Evolutionary conservation across 495 filamentous ascomycete species (phyloP), one percentile per base, ranked within the genome.

Genomic region (Aspergillus cavernicola): DNA sequence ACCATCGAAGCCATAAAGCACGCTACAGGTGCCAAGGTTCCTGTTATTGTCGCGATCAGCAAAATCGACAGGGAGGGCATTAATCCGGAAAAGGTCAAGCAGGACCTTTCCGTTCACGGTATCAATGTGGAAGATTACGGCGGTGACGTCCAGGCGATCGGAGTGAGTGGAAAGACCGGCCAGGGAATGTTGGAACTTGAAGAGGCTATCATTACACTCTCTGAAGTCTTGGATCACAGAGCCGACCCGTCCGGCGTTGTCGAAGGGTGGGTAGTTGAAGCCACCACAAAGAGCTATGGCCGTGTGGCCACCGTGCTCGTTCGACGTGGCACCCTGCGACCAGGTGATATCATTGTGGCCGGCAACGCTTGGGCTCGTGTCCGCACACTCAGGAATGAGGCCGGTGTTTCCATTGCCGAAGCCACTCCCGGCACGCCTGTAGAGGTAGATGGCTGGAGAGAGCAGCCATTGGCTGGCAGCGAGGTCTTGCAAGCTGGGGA

Each of bases 1-100:
- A 99, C 95, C 1, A 77, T 97, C 9, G 95, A 99, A 68, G 92
- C 93, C 11, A 87, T 99, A 65, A 96, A 93, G 62, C 93, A 97
- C 60, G 93, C 95, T 4, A 87, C 86, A 41, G 76, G 79, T n/a
- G 90, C 95, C 26, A 86, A 87, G 50, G 95, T 97, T 1, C 92
- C 93, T 11, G 92, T 99, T 43, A 95, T 97, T 49, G 95, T 97
- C 15, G 95, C 95, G n/a, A 89, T 96, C 69, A 99, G 90, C 74
- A 99, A 99, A 67, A 81, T 95, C 40, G 95, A 99, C 68, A 96
- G 92, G 68, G 83, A 86, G 55, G 84, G 85, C 32, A 81, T 87
- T 16, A 82, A 90, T 55, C 66, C 86, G 12, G 86, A 97, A 35
- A 79, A 79, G 19, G 92, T 97, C 50, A 97, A 96, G 67, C 77